Base-by-base conservation (phyloP, 2,329 filamentous ascomycete genomes). In the Phyllosticta citriasiana region DNA sequence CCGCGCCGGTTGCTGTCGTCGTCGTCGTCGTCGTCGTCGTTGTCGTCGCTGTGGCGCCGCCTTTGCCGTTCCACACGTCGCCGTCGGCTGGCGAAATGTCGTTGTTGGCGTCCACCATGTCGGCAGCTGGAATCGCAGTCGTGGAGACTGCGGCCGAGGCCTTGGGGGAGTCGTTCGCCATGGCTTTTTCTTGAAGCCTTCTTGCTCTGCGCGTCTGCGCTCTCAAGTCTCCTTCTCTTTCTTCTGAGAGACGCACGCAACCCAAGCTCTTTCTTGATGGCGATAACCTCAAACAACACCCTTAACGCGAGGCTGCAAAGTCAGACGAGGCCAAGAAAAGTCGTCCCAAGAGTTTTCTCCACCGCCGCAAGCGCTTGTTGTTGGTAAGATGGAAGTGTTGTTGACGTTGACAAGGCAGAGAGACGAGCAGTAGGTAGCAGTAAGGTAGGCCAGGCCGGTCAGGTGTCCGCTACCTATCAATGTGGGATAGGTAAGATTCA, bases 261-360 rank as follows among this genome's bases (percentile, higher is more conserved):
- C 4, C 27, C 27, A 30, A 30, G 27, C 27, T 30, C 27, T 30
- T 30, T 7, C 9, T 30, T 22, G 19, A 22, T 22, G 6, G 27
- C 27, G 27, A 30, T 30, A 30, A 4, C 27, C 27, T 30, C 27
- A 30, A 30, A 2, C 27, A 30, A 30, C 27, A 30, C 27, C 19
- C 19, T 1, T 22, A 30, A 30, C 27, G 4, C 27, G 27, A 33
- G 47, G 56, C 56, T 58, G 40, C 14, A 16, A 26, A 26, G 9
- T 33, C 55, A 47, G 24, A 16, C n/a, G 14, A 33, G n/a, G 14
- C 2, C 40, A 30, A 3, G 24, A 14, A 27, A n/a, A 6, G 16
- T 14, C 22, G n/a, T 19, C 54, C 2, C 64, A 71, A 75, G 78
- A 80, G 78, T 75, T 80, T 82, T 82, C 72, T 62, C 61, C 63